phyloP scores from a whole-genome alignment of 1,139 yeast genomes.

The Geotrichum reessii region DNA sequence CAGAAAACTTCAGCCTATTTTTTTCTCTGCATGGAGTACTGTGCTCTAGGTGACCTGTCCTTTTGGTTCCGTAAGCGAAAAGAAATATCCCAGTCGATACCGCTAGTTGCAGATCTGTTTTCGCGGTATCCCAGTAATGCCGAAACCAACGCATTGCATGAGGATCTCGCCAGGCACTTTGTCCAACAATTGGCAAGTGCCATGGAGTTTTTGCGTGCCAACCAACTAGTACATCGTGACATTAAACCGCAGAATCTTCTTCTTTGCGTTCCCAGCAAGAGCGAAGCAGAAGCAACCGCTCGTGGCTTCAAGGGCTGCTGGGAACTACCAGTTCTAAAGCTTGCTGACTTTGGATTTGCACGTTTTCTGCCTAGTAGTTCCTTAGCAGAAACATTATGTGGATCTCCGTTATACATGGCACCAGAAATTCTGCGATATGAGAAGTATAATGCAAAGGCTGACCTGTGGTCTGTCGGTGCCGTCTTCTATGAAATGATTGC shows the following conservation, averaged over 20 bases:
- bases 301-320: slow-evolving; percentile 67
- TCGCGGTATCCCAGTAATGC: slow-evolving; percentile 77
- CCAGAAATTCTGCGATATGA: slow-evolving; percentile 93
- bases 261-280: slow-evolving; percentile 67
- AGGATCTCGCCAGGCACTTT: slow-evolving; percentile 73
- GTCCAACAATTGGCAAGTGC: slow-evolving; percentile 84
- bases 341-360: slow-evolving; percentile 98
- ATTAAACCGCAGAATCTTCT: slow-evolving; percentile 89
- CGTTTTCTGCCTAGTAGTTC: slow-evolving; percentile 86
- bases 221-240: slow-evolving; percentile 86
- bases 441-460: slow-evolving; percentile 94
- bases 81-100: slow-evolving; percentile 69
- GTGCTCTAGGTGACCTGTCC: slow-evolving; percentile 89
- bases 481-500: slow-evolving; percentile 91
- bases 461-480: slow-evolving; percentile 96
- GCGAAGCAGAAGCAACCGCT: slow-evolving; percentile 54
- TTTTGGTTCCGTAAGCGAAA: slow-evolving; percentile 74
- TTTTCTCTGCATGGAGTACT: slow-evolving; percentile 94
- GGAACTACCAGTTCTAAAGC: slow-evolving; percentile 82
- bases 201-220: slow-evolving; percentile 68
- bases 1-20: slow-evolving; percentile 74
- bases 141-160: slow-evolving; percentile 70
- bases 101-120: slow-evolving; percentile 68
- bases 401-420: slow-evolving; percentile 96
- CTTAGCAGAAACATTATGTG: slow-evolving; percentile 94